A percentile compares a stretch with the other conserved stretches of the same genome.
Conservation (phyloP, 2,329 filamentous ascomycete genomes). For the Cladosporium sp. region DNA sequence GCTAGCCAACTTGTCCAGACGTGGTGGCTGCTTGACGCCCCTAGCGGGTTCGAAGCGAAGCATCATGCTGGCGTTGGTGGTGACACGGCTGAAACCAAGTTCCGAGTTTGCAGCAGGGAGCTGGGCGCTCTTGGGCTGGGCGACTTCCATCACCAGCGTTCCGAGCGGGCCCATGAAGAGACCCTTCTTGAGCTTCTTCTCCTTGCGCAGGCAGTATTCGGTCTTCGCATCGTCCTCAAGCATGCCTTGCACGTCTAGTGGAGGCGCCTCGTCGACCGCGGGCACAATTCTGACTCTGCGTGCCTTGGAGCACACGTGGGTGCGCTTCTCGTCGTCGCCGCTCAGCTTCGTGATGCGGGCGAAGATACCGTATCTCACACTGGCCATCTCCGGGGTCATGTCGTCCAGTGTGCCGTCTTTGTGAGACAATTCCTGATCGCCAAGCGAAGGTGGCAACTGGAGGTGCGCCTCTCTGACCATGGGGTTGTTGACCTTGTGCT, state of each 20-base stretch:
- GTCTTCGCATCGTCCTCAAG: slow-evolving; percentile 35
- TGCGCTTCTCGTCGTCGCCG: slow-evolving; percentile 36
- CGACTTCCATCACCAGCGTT: slow-evolving; percentile 52
- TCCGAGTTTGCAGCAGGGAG: slow-evolving; percentile 40
- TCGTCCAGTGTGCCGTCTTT: slow-evolving; percentile 51
- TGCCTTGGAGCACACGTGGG: slow-evolving; percentile 46
- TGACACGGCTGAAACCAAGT: slow-evolving; percentile 38
- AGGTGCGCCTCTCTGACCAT: slow-evolving; percentile 54
- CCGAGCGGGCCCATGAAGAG: slow-evolving; percentile 57
- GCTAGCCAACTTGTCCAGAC: slow-evolving; percentile 48
- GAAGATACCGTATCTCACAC: slow-evolving; percentile 53
- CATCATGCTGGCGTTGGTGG: slow-evolving; percentile 50
- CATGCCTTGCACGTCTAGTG: slow-evolving; percentile 46
- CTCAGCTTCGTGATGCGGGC: slow-evolving; percentile 35
- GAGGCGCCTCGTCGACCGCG: slow-evolving; percentile 56
- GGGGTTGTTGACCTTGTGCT: slow-evolving; percentile 48
- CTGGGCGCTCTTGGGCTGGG: slow-evolving; percentile 55
- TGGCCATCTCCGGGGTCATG: slow-evolving; percentile 59
- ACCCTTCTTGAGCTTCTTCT: slow-evolving; percentile 59
- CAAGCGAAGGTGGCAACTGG: slow-evolving; percentile 58
- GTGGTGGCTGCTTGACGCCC: slow-evolving; percentile 47
- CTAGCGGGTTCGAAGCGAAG: slow-evolving; percentile 59
- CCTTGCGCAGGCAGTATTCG: slow-evolving; percentile 52
- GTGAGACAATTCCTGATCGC: slow-evolving; percentile 51
- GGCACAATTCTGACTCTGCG: slow-evolving; percentile 59